Conservation (phyloP, 345 rosid genomes). For the Gossypium herbaceum region DNA sequence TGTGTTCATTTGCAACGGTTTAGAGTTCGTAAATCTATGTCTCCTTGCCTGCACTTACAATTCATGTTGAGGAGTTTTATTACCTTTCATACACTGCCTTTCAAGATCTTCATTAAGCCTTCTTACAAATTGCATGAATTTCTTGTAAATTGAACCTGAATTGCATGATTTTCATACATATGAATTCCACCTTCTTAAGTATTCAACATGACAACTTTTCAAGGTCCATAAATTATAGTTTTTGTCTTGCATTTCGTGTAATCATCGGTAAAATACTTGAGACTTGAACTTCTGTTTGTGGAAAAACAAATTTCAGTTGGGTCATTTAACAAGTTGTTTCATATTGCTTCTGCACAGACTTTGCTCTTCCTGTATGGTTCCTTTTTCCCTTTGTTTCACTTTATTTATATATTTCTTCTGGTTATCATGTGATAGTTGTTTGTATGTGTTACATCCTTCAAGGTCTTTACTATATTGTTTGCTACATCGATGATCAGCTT, state of each 20-base stretch:
- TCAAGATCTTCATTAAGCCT: neutral
- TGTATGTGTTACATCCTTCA: neutral
- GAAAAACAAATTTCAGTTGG: neutral
- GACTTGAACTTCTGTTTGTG: neutral
- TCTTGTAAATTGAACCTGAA: neutral
- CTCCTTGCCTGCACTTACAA: neutral
- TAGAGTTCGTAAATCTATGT: neutral
- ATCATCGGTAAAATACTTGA: neutral
- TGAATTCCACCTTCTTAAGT: neutral
- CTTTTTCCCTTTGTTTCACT: neutral
- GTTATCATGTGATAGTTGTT: neutral
- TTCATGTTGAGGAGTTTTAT: neutral
- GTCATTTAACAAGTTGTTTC: neutral
- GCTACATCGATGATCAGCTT: conserved; percentile 37
- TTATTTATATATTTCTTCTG: neutral
- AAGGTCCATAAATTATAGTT: neutral
- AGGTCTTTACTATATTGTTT: neutral
- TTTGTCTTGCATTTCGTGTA: neutral
- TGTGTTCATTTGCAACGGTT: neutral
- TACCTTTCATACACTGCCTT: neutral
- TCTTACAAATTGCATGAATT: neutral
- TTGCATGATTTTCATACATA: neutral
- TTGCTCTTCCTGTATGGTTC: neutral
- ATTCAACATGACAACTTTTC: neutral
- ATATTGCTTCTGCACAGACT: neutral